Base-by-base conservation (phyloP, 192 early-diverging fungal species). In the Backusella psychrophila region DNA sequence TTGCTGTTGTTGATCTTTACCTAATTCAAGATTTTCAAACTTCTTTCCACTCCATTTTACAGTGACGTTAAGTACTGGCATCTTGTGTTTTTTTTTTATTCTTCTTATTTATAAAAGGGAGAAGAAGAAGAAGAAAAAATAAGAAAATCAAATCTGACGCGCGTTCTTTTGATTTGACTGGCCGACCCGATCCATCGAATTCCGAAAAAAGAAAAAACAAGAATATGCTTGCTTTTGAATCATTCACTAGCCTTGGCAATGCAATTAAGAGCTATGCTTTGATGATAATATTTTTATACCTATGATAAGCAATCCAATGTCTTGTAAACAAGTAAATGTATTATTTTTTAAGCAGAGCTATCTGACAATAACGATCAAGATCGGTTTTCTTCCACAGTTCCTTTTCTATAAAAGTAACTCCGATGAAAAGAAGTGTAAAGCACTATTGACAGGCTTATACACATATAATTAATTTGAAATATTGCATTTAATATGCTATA, bases 11-110 rank as follows among this genome's bases (percentile, higher is more conserved):
- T 52, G 12, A 1, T 14, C 4, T 56, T 77, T 69, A 77, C 78
- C 78, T 35, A 95, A 76, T 46, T 94, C 91, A 26, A 98, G 81
- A 19, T 89, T 80, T 71, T 94, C 89, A 76, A 89, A 95, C 81
- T 96, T 97, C 76, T 96, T 91, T 74, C 92, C 93, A 80, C 87
- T 91, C 96, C 96, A 98, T 78, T 96, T 99, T 56, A 99, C 93
- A 46, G 83, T 83, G 38, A 98, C 94, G 92, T 72, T 78, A 26
- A 77, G 49, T n/a, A 71, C 77, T 41, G 59, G 78, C 78, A 79
- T 79, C 42, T 44, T 44, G 42, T 15, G 41, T 14, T 9, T 41
- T 69, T 41, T 46, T 26, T 44, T 11, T 21, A 59, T 49, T 71
- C 11, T 59, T 12, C 31, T 71, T 39, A 36, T 34, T 68, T 21